Conservation (phyloP, 2,329 filamentous ascomycete species). For the Scedosporium boydii region DNA sequence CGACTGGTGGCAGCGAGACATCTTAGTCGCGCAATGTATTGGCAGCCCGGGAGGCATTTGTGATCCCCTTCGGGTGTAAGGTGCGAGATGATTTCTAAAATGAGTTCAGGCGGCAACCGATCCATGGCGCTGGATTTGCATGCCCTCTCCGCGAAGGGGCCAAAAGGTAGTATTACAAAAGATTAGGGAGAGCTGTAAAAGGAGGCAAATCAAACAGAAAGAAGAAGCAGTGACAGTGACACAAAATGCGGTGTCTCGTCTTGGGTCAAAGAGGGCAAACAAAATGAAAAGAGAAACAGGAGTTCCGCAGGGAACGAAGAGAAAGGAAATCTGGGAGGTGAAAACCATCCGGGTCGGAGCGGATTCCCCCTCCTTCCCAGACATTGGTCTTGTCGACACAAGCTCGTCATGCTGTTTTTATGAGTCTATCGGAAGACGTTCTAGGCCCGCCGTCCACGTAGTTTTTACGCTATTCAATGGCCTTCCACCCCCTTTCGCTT, state of each 20-base stretch:
- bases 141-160: neutral
- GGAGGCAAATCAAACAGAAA: neutral
- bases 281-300: neutral
- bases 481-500: no score
- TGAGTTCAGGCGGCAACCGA: constrained; percentile 3
- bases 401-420: no score
- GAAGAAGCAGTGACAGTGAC: neutral
- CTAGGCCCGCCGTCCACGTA: no score
- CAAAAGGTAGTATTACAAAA: neutral
- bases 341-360: no score
- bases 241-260: neutral
- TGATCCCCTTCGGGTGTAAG: neutral
- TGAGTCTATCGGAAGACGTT: no score
- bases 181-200: neutral
- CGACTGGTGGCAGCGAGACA: neutral
- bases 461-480: no score
- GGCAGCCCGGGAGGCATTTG: neutral
- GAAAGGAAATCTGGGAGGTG: no score
- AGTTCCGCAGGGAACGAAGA: no score
- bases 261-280: neutral
- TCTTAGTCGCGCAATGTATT: neutral
- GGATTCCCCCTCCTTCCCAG: no score
- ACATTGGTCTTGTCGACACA: no score
- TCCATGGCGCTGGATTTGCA: neutral
- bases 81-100: constrained; percentile 4